Evolutionary conservation across 2,329 filamentous ascomycete genomes (phyloP).

Genomic region (Ophiostoma angusticollis): DNA sequence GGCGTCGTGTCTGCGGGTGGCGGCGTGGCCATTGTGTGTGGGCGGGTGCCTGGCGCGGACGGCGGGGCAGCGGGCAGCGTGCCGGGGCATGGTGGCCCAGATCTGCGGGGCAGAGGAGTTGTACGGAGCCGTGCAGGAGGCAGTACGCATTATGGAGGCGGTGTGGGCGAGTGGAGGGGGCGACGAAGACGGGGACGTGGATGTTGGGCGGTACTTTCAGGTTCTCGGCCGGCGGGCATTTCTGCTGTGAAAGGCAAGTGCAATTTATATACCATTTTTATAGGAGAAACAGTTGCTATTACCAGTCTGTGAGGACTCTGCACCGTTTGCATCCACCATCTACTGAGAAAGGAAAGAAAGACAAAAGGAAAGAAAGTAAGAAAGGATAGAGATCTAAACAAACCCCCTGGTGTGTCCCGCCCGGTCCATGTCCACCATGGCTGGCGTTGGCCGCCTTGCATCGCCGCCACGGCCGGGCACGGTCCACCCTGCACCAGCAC

Average conservation of each 20-base stretch:
- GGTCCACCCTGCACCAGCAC: too few species aligned
- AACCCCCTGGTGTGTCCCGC: too few species aligned
- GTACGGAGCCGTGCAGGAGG: constrained; percentile 33
- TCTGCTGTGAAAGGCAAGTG: constrained; percentile 15
- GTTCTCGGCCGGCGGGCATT: constrained; percentile 14
- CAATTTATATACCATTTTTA: too few species aligned
- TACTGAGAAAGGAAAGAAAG: not conserved
- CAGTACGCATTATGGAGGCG: constrained; percentile 31
- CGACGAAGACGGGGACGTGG: constrained; percentile 23
- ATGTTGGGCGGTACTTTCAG: constrained; percentile 28
- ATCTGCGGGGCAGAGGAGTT: constrained; percentile 31
- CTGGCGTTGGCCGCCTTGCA: not conserved
- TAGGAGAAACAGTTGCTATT: too few species aligned
- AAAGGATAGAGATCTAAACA: not conserved
- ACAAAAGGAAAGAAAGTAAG: not conserved
- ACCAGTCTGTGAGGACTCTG: too few species aligned
- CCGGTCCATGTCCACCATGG: not conserved
- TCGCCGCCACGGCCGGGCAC: not conserved
- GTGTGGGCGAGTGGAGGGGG: constrained; percentile 30
- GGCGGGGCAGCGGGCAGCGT: constrained; percentile 21
- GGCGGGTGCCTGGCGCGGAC: constrained; percentile 24
- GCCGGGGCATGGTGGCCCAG: constrained; percentile 26
- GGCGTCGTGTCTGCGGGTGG: constrained; percentile 19
- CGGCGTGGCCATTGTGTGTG: constrained; percentile 25
- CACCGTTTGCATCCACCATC: not conserved